Evolutionary conservation across 108 stramenopile species (phyloP).

Genomic region (Chaetoceros tenuissimus): DNA sequence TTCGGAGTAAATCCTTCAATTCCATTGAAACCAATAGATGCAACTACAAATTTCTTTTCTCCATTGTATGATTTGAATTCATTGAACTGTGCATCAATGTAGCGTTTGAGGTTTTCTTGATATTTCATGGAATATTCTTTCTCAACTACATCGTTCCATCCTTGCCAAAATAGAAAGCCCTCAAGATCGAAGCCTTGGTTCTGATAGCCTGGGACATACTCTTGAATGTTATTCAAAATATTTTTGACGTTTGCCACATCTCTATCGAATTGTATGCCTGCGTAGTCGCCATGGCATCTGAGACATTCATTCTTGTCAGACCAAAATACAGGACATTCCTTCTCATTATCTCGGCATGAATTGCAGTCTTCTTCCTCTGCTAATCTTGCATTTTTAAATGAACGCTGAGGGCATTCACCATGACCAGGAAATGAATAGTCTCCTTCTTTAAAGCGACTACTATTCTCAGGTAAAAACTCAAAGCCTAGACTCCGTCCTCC

Average conservation of each 20-base stretch:
- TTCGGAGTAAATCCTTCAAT: slow-evolving; percentile 10
- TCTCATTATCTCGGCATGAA: too few species aligned
- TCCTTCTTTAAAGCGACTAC: slow-evolving; percentile 11
- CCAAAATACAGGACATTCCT: too few species aligned
- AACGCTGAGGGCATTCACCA: slow-evolving; percentile 14
- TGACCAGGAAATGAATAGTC: slow-evolving; percentile 22
- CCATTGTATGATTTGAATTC: too few species aligned
- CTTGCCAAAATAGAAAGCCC: slow-evolving; percentile 36
- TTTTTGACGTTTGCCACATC: slow-evolving; percentile 10
- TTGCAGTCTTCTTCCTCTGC: neutral
- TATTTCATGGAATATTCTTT: slow-evolving; percentile 9
- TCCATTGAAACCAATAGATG: slow-evolving; percentile 23
- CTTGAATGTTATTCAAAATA: slow-evolving; percentile 15
- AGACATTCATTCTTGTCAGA: too few species aligned
- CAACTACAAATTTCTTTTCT: slow-evolving; percentile 27
- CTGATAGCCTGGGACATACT: slow-evolving; percentile 19
- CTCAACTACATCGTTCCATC: slow-evolving; percentile 25
- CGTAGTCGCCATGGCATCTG: too few species aligned
- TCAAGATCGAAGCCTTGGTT: slow-evolving; percentile 21
- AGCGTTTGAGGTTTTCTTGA: slow-evolving; percentile 12
- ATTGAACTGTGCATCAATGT: slow-evolving; percentile 22
- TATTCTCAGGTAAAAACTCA: slow-evolving; percentile 36
- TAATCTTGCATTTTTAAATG: slow-evolving; percentile 4
- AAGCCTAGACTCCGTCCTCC: slow-evolving; percentile 24
- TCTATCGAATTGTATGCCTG: slow-evolving; percentile 24